Evolutionary conservation across 225 moss, liverwort and hornwort genomes (phyloP).

Genomic region (Pleurozium schreberi): DNA sequence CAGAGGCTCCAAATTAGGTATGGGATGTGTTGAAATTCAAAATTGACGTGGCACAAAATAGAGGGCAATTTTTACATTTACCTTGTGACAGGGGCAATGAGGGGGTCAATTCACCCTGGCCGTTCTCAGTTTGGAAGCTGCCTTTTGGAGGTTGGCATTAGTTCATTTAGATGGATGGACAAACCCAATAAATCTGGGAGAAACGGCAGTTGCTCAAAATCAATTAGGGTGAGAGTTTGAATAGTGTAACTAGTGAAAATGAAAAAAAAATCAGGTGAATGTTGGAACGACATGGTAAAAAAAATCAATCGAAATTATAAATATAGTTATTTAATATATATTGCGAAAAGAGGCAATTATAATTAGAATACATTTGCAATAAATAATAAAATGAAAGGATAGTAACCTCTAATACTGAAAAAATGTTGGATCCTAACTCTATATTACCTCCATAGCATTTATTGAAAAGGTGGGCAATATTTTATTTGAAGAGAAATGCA

Average conservation of each 20-base stretch:
- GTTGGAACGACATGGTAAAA: neutral
- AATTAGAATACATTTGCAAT: accelerated
- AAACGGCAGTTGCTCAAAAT: neutral
- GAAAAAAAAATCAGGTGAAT: neutral
- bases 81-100: too few relatives aligned
- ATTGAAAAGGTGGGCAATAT: neutral
- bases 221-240: neutral
- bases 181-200: neutral
- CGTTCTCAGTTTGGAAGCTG: neutral
- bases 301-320: neutral
- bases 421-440: neutral
- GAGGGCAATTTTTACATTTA: too few relatives aligned
- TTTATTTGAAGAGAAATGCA: neutral
- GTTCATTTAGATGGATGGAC: too few relatives aligned
- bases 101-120: too few relatives aligned
- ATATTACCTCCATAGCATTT: neutral
- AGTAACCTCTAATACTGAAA: neutral
- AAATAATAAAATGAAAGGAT: neutral
- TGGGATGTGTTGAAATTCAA: too few relatives aligned
- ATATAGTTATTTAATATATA: neutral
- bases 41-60: too few relatives aligned
- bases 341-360: neutral
- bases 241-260: neutral
- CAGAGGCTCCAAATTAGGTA: too few relatives aligned
- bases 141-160: neutral